Evolutionary conservation across 768 basidiomycete genomes (phyloP).

Genomic region (Postia placenta): DNA sequence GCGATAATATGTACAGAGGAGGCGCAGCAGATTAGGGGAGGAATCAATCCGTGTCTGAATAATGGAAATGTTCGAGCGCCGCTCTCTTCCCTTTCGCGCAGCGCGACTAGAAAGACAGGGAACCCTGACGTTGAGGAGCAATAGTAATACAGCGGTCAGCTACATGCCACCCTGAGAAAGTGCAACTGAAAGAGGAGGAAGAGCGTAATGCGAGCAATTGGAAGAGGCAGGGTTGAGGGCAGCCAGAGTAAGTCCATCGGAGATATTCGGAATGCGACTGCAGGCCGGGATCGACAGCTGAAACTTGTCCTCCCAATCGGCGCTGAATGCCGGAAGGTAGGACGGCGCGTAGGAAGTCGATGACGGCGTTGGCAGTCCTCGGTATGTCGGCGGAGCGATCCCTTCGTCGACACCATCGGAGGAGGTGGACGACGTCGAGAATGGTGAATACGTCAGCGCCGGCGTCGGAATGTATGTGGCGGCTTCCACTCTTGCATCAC

Average conservation of each 20-base stretch:
- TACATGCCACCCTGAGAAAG: not conserved
- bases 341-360: not conserved
- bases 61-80: too few relatives aligned
- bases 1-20: too few relatives aligned
- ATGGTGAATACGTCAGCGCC: constrained; percentile 21
- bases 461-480: constrained; percentile 15
- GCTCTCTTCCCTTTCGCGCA: constrained; percentile 5
- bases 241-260: not conserved
- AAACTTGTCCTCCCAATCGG: not conserved
- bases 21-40: too few relatives aligned
- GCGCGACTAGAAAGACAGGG: constrained; percentile 4
- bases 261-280: too few relatives aligned
- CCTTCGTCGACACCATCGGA: constrained; percentile 23
- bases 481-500: not conserved
- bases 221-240: not conserved
- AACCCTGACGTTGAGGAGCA: too few relatives aligned
- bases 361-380: constrained; percentile 13
- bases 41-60: too few relatives aligned
- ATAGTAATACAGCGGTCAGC: not conserved
- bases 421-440: constrained; percentile 21
- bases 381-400: constrained; percentile 18
- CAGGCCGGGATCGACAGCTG: not conserved
- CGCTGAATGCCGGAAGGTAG: not conserved
- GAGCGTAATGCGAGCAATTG: not conserved
- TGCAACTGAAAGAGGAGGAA: constrained; percentile 1